Evolutionary conservation across 768 basidiomycete genomes (phyloP).

Genomic region (Suillus decipiens): DNA sequence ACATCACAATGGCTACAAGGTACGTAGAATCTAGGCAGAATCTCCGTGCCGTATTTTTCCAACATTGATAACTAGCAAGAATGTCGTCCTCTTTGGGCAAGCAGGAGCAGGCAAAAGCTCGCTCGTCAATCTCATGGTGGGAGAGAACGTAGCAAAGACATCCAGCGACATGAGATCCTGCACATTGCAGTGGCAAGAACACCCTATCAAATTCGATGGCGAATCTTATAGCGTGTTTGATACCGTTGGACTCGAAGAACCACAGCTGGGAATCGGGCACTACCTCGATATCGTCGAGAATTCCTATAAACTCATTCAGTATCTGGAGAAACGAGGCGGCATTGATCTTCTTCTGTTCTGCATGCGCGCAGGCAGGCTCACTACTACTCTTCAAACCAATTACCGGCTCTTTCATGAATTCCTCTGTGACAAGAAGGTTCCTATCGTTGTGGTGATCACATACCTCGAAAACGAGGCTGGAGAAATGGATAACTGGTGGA

Average conservation of each 20-base stretch:
- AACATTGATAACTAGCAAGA: not conserved
- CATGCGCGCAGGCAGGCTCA: constrained; percentile 41
- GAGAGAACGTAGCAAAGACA: constrained; percentile 22
- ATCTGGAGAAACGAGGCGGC: constrained; percentile 34
- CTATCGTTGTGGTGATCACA: constrained; percentile 39
- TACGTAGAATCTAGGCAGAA: not conserved
- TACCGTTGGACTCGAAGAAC: constrained; percentile 37
- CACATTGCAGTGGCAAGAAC: constrained; percentile 35
- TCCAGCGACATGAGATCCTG: constrained; percentile 33
- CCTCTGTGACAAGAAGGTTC: constrained; percentile 39
- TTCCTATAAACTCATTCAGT: constrained; percentile 35
- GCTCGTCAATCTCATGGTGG: constrained; percentile 34
- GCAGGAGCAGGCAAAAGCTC: constrained; percentile 38
- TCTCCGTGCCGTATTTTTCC: not conserved
- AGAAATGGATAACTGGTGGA: constrained; percentile 41
- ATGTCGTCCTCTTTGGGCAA: constrained; percentile 46
- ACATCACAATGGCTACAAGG: not conserved
- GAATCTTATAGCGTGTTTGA: constrained; percentile 31
- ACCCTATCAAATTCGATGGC: constrained; percentile 26
- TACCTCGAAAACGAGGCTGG: constrained; percentile 37
- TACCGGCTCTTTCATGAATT: constrained; percentile 40
- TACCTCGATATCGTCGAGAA: constrained; percentile 30
- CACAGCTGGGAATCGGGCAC: constrained; percentile 26
- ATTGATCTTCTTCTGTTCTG: constrained; percentile 42
- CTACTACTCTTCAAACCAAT: constrained; percentile 36